Evolutionary conservation across 2,329 filamentous ascomycete species (phyloP).

Genomic region (Colletotrichum sp.): DNA sequence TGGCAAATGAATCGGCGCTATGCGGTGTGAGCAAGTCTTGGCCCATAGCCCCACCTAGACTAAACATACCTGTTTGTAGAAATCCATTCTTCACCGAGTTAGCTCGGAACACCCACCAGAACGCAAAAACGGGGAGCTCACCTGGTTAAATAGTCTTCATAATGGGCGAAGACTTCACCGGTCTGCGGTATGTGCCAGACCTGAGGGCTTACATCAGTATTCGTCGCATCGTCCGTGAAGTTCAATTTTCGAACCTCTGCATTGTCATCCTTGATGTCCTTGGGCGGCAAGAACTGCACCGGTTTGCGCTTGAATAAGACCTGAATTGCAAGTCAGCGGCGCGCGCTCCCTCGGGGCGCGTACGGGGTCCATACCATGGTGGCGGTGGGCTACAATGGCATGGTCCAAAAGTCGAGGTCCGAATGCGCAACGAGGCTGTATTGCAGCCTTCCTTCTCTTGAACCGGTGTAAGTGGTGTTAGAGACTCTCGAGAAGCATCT

Average conservation of each 20-base stretch:
- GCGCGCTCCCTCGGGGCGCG: neutral
- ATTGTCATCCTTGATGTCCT: conserved; percentile 78
- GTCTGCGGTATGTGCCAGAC: conserved; percentile 93
- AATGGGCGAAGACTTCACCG: conserved; percentile 86
- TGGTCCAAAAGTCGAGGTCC: conserved; percentile 10
- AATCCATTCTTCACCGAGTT: conserved; percentile 74
- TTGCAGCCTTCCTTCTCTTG: conserved; percentile 34
- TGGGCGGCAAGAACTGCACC: conserved; percentile 78
- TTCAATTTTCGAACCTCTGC: conserved; percentile 68
- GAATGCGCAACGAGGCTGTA: conserved; percentile 44
- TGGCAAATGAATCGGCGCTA: conserved; percentile 92
- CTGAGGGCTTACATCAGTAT: conserved; percentile 49
- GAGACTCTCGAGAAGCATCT: neutral
- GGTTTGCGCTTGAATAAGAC: conserved; percentile 97
- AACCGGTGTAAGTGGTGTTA: conserved; percentile 1
- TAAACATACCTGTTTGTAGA: conserved; percentile 81
- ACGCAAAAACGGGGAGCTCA: conserved; percentile 46
- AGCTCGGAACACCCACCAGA: conserved; percentile 24
- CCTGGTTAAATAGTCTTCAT: conserved; percentile 87
- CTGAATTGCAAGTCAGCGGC: conserved; percentile 50
- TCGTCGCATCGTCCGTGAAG: conserved; percentile 16
- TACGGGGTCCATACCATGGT: conserved; percentile 38
- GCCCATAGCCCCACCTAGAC: conserved; percentile 9
- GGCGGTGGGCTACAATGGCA: conserved; percentile 23
- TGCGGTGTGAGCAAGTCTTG: conserved; percentile 17